Evolutionary conservation across 2,329 filamentous ascomycete species (phyloP), one percentile per base, ranked within the genome.

Genomic region (Ophiocordyceps australis): DNA sequence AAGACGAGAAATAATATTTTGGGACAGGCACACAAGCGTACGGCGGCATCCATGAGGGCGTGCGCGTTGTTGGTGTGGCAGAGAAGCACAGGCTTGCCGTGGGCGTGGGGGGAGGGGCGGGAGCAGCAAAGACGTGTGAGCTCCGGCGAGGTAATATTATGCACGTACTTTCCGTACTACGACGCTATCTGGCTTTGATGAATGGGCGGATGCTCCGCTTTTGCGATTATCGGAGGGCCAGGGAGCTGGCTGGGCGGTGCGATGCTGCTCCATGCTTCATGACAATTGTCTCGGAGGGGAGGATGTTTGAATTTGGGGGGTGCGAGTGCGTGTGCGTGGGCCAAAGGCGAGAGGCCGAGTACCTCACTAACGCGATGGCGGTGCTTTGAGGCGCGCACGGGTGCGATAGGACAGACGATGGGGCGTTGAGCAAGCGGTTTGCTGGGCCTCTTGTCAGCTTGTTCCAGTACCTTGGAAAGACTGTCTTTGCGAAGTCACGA

Each of bases 1-100:
- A 33, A 35, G 34, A 42, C 37, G 45, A 48, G 46, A 48, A 50
- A 50, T 49, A 50, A 47, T 50, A 50, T 50, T 50, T 50, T 49
- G 44, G 46, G 45, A 42, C 27, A 26, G 24, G 29, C 29, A 29
- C 27, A 22, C n/a, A n/a, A n/a, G n/a, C n/a, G n/a, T n/a, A n/a
- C n/a, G 32, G 28, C 26, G 24, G 20, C 17, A 19, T 12, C 16
- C 24, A 21, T 25, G 31, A 14, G 35, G 31, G 33, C 26, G 35
- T 30, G 30, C 31, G 29, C 27, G 31, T 29, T n/a, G n/a, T n/a
- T 27, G 28, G 30, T 27, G 31, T 24, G 29, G 27, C 28, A 26
- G 28, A 25, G 25, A 25, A 27, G 16, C 18, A n/a, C n/a, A n/a
- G n/a, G n/a, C n/a, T n/a, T n/a, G n/a, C n/a, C n/a, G n/a, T n/a